Evolutionary conservation across 179 eudicot genomes (phyloP).

Genomic region (Patellifolia procumbens): DNA sequence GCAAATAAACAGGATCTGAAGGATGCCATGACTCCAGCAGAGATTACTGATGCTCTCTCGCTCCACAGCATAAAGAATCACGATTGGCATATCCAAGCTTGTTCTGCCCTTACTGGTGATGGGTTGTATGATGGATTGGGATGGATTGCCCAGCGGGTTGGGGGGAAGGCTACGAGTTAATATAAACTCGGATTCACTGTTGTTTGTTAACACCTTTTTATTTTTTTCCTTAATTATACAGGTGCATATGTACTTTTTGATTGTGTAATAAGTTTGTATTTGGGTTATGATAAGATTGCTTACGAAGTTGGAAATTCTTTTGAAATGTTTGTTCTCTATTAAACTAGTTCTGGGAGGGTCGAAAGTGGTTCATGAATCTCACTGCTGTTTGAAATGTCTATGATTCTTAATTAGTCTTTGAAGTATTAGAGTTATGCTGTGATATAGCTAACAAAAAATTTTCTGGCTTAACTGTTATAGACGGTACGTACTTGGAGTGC

Average conservation of each 20-base stretch:
- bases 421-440: too few species aligned
- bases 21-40: conserved; percentile 92
- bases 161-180: conserved; percentile 82
- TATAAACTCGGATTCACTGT: conserved; percentile 2
- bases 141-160: conserved; percentile 87
- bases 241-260: conserved; percentile 21
- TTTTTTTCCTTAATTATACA: not conserved
- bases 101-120: conserved; percentile 87
- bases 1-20: conserved; percentile 96
- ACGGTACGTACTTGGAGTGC: too few species aligned
- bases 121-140: conserved; percentile 96
- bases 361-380: too few species aligned
- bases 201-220: conserved; percentile 7
- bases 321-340: conserved; percentile 5
- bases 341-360: too few species aligned
- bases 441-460: too few species aligned
- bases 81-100: conserved; percentile 98
- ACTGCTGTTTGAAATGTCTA: too few species aligned
- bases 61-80: conserved; percentile 92
- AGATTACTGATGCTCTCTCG: conserved; percentile 91
- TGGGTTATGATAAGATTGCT: conserved; percentile 8
- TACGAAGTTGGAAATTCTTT: conserved; percentile 2
- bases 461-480: too few species aligned
- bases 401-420: too few species aligned
- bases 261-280: conserved; percentile 19